Conservation (phyloP, 169 alveolate species). For the Eimeria maxima region DNA sequence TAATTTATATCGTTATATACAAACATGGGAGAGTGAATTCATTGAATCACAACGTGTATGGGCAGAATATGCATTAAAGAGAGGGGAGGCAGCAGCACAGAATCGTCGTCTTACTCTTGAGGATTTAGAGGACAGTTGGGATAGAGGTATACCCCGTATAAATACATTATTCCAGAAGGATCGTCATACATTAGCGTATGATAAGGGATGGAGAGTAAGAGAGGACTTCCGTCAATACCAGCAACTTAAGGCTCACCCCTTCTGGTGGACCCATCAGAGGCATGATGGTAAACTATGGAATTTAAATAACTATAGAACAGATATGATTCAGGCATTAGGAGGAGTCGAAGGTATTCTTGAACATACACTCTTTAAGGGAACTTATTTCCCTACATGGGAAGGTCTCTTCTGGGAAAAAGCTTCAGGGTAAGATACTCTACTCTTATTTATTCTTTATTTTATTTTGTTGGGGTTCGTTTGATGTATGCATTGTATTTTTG, state of each 20-base stretch:
- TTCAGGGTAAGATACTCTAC: constrained; percentile 87
- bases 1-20: constrained; percentile 97
- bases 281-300: constrained; percentile 99
- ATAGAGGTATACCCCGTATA: constrained; percentile 99
- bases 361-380: constrained; percentile 99
- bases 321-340: constrained; percentile 99
- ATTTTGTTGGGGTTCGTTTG: constrained; percentile 24
- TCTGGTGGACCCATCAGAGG: constrained; percentile 99
- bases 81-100: constrained; percentile 99
- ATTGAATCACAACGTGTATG: constrained; percentile 99
- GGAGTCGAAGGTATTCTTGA: constrained; percentile 99
- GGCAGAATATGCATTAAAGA: constrained; percentile 99
- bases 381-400: constrained; percentile 99
- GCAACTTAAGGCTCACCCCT: constrained; percentile 98
- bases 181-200: constrained; percentile 99
- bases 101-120: constrained; percentile 99
- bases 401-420: constrained; percentile 99
- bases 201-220: constrained; percentile 99
- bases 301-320: constrained; percentile 99
- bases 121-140: constrained; percentile 99
- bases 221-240: constrained; percentile 99
- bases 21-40: constrained; percentile 99
- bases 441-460: neutral
- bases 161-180: constrained; percentile 99
- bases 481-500: too few species aligned